Percentiles rank a stretch among this genome's conserved stretches.
These are phyloP conservation scores for Theileria sp. DNA, from an alignment of 169 alveolate genomes.

Conservation along the genomic window DNA sequence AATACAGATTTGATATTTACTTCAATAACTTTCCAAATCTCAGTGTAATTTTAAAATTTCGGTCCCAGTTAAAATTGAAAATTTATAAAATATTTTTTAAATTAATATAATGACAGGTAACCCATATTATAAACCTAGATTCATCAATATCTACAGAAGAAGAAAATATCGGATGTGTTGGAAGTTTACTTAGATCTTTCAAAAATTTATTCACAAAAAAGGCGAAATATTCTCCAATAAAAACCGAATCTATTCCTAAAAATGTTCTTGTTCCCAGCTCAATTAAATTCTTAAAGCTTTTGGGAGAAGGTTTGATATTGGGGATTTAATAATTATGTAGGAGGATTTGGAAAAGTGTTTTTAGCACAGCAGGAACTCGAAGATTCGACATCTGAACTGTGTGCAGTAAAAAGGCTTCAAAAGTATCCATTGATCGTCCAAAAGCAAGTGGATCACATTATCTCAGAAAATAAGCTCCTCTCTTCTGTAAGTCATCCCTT, in stretches of 20 bases:
- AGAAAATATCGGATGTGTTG: constrained; percentile 55
- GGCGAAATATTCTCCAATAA: background rate
- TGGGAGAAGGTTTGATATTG: constrained; percentile 54
- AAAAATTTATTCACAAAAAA: constrained; percentile 23
- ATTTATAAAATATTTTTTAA: too few species aligned
- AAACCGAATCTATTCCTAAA: background rate
- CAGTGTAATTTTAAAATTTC: background rate
- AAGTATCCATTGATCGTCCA: constrained; percentile 79
- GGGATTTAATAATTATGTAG: constrained; percentile 45
- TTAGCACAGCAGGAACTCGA: constrained; percentile 79
- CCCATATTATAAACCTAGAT: background rate
- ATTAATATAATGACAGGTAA: background rate
- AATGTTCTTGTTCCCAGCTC: constrained; percentile 4
- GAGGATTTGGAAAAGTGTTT: constrained; percentile 93
- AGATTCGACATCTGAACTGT: constrained; percentile 57
- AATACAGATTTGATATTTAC: background rate
- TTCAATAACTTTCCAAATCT: background rate
- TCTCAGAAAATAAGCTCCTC: constrained; percentile 91
- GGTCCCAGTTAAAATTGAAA: background rate
- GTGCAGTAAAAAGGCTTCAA: constrained; percentile 81
- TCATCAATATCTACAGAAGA: background rate
- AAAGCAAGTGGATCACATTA: constrained; percentile 91
- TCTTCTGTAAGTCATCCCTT: constrained; percentile 91
- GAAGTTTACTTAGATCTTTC: constrained; percentile 25
- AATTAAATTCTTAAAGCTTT: constrained; percentile 42